Evolutionary conservation across 306 rosid species (phyloP).

Genomic region (Quercus alba): DNA sequence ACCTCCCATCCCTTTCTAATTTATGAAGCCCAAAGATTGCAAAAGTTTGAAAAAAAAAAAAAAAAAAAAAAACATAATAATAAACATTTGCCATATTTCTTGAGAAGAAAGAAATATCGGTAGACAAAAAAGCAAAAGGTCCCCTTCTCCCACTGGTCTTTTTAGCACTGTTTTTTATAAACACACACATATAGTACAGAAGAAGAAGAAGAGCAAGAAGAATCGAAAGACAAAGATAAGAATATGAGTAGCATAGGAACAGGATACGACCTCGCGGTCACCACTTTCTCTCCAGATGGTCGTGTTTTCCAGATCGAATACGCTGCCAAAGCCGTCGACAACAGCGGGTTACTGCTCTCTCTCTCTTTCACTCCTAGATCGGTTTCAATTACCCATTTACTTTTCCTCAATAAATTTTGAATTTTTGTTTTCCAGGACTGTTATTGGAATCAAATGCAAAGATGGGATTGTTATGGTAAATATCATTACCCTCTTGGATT

Average conservation of each 20-base stretch:
- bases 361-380: neutral
- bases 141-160: no score
- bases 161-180: no score
- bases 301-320: constrained; percentile 99
- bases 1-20: no score
- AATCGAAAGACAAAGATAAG: neutral
- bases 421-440: constrained; percentile 60
- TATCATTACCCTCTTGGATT: neutral
- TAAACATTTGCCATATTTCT: no score
- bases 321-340: constrained; percentile 98
- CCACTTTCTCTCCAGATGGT: constrained; percentile 97
- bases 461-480: constrained; percentile 90
- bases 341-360: constrained; percentile 60
- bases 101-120: no score
- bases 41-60: no score
- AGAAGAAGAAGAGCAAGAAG: constrained; percentile 1
- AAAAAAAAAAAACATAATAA: no score
- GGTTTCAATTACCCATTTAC: neutral
- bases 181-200: no score
- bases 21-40: no score
- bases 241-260: constrained; percentile 98
- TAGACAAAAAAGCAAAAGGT: no score
- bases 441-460: constrained; percentile 93
- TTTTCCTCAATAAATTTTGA: neutral
- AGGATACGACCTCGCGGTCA: constrained; percentile 96